Evolutionary conservation across 345 rosid species (phyloP), one percentile per base, ranked within the genome.

Genomic region (Citrus sinensis): DNA sequence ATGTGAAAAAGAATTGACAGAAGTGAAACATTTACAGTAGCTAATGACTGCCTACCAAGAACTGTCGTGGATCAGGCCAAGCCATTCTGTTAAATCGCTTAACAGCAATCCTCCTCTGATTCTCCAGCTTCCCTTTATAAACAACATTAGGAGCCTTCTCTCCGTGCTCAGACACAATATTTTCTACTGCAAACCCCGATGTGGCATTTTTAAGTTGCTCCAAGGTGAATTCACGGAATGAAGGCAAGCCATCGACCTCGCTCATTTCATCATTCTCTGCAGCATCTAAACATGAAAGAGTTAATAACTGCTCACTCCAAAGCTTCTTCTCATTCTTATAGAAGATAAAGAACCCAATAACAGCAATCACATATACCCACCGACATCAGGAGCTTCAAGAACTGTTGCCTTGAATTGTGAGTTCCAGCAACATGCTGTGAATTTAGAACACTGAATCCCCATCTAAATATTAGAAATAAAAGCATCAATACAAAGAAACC

Each of bases 61-160:
- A 93, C 83, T 93, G 99, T 16, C 87, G 89, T 69, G 90, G 80
- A 88, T 95, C 97, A 73, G 97, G 97, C 99, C 98, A 95, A 72
- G 98, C 96, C 80, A 80, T 85, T 83, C 95, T 86, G 76, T 92
- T 93, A 80, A 95, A 95, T 42, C 98, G 83, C 69, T 95, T 95
- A 64, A 95, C 95, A 85, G 93, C 99, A 79, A 95, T 86, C 76
- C 92, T 87, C 88, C 82, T 91, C 78, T 88, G 91, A 82, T 88
- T 91, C 74, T 92, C 97, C 74, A 95, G 78, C 83, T 95, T 95
- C 70, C 99, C 99, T 80, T 88, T 93, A 73, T 92, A 95, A 64
- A 95, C 98, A 82, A 93, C 94, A 80, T 95, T 95, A 24, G 98
- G 99, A 80, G 98, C 99, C 86, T 90, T 95, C 75, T 93, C 98